These are phyloP conservation scores for Stenogyne calaminthoides DNA, from an alignment of 305 asterid genomes.

Conservation along the genomic window DNA sequence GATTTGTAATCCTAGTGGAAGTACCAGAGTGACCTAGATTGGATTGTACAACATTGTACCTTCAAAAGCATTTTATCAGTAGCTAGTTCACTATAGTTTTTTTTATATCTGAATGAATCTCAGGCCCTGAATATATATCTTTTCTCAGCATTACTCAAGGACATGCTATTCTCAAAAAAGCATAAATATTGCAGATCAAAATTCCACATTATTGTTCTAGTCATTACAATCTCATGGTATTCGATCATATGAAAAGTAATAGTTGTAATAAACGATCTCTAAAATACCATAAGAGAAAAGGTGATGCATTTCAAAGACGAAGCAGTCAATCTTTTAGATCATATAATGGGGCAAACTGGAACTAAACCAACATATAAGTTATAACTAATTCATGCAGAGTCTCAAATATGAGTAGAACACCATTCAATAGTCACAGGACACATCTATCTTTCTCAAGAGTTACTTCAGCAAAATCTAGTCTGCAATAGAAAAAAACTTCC, in stretches of 20 bases:
- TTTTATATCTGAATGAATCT: not conserved
- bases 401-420: not conserved
- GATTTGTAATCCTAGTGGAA: not conserved
- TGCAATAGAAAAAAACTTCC: not conserved
- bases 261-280: not conserved
- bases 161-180: not conserved
- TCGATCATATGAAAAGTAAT: not conserved
- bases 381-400: not conserved
- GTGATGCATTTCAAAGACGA: not conserved
- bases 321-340: not conserved
- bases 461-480: conserved; percentile 8
- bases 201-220: not conserved
- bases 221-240: not conserved
- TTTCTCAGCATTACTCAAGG: not conserved
- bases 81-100: not conserved
- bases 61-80: not conserved
- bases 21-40: not conserved
- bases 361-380: not conserved
- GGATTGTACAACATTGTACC: not conserved
- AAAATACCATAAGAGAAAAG: not conserved
- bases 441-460: too few species aligned
- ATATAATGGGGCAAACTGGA: conserved; percentile 2
- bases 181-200: not conserved
- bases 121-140: not conserved
- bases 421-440: conserved; percentile 14